Percentiles rank a stretch among this genome's conserved stretches.
Conservation (phyloP, 495 filamentous ascomycete genomes). For the Aspergillus kassunensis region DNA sequence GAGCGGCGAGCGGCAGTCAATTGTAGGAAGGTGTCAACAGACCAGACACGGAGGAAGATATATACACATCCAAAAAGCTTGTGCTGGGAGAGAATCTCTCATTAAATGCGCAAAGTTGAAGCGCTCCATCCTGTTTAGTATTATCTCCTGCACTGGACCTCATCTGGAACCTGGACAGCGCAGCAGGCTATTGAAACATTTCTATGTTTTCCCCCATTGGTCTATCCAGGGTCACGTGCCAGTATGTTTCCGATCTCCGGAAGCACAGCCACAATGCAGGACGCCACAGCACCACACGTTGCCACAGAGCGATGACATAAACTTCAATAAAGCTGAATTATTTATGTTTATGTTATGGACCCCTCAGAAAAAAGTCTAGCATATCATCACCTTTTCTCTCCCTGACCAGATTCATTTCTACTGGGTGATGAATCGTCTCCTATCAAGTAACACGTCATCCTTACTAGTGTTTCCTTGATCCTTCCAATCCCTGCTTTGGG, state of each 20-base stretch:
- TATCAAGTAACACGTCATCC: background rate
- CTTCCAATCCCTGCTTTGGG: slow-evolving; percentile 4
- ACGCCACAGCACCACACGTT: slow-evolving; percentile 1
- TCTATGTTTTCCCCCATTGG: no score
- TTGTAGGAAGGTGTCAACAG: no score
- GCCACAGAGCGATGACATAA: slow-evolving; percentile 9
- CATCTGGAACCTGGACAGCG: no score
- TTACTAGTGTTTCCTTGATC: background rate
- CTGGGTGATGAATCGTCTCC: no score
- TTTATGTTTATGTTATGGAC: slow-evolving; percentile 2
- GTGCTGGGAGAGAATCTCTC: no score
- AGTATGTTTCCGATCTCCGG: background rate
- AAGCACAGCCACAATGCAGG: background rate
- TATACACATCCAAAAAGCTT: no score
- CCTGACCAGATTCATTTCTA: background rate
- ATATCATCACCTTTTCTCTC: background rate
- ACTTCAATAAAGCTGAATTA: background rate
- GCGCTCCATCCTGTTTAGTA: no score
- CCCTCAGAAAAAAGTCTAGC: slow-evolving; percentile 4
- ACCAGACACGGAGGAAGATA: no score
- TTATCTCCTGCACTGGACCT: no score
- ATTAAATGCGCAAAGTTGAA: no score
- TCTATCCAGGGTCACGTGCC: background rate
- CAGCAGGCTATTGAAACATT: no score
- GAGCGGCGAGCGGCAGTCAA: no score